Conservation (phyloP, 1,284 basidiomycete species). For the Puccinia brachypodii region DNA sequence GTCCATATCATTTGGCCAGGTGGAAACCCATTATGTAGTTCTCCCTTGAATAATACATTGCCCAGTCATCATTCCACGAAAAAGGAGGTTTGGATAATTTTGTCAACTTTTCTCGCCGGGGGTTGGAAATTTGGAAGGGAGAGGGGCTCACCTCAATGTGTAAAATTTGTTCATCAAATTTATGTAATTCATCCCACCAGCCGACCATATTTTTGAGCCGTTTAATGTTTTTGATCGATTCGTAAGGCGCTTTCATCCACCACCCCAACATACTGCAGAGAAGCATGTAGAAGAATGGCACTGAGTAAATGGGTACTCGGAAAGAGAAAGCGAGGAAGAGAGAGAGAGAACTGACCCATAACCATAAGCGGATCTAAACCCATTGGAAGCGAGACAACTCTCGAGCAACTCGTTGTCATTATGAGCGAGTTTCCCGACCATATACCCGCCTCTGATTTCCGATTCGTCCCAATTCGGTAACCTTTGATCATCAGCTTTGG, state of each 20-base stretch:
- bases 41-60: conserved; percentile 22
- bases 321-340: not conserved
- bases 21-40: conserved; percentile 45
- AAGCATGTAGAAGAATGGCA: not conserved
- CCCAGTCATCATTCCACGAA: not conserved
- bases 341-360: conserved; percentile 26
- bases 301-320: too few species aligned
- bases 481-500: too few species aligned
- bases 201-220: conserved; percentile 16
- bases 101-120: not conserved
- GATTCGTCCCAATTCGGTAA: conserved; percentile 28
- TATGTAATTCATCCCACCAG: conserved; percentile 41
- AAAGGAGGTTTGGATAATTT: not conserved
- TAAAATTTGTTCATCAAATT: conserved; percentile 31
- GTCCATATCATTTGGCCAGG: conserved; percentile 44
- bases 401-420: conserved; percentile 23
- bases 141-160: conserved; percentile 48
- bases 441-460: conserved; percentile 23
- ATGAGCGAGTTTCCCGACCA: conserved; percentile 24
- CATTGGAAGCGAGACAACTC: conserved; percentile 28
- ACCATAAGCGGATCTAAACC: conserved; percentile 33
- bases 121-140: not conserved
- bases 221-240: conserved; percentile 26
- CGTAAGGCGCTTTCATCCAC: conserved; percentile 48
- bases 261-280: conserved; percentile 29